Evolutionary conservation across 1,284 basidiomycete genomes (phyloP).

Genomic region (Irpex sp.): DNA sequence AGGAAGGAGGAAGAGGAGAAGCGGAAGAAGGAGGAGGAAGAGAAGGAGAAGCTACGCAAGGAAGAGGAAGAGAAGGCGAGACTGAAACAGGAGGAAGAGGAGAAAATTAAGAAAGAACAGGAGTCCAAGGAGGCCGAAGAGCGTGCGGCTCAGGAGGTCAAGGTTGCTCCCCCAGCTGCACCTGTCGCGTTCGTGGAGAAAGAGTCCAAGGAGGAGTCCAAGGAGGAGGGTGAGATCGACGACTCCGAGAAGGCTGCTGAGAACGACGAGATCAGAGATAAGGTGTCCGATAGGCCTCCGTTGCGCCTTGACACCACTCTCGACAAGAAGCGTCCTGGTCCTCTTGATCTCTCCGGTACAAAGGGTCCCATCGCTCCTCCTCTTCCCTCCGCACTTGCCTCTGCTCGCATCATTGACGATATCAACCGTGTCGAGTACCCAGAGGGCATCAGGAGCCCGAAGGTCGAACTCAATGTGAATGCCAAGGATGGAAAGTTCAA

Average conservation of each 20-base stretch:
- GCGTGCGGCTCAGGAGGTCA: slow-evolving; percentile 36
- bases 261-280: slow-evolving; percentile 27
- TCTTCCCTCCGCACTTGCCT: slow-evolving; percentile 65
- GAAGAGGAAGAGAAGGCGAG: slow-evolving; percentile 24
- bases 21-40: slow-evolving; percentile 30
- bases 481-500: slow-evolving; percentile 89
- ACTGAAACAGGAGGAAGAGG: slow-evolving; percentile 28
- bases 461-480: slow-evolving; percentile 81
- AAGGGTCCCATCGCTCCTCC: slow-evolving; percentile 41
- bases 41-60: slow-evolving; percentile 34
- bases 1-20: slow-evolving; percentile 26
- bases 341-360: slow-evolving; percentile 62
- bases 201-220: slow-evolving; percentile 22
- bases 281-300: slow-evolving; percentile 37
- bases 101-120: slow-evolving; percentile 27
- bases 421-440: slow-evolving; percentile 82
- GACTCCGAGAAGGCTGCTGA: slow-evolving; percentile 21
- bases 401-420: slow-evolving; percentile 82
- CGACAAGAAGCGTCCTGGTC: slow-evolving; percentile 60
- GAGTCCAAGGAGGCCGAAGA: slow-evolving; percentile 31
- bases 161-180: slow-evolving; percentile 30
- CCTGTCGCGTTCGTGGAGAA: slow-evolving; percentile 29
- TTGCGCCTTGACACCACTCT: slow-evolving; percentile 60
- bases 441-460: slow-evolving; percentile 80
- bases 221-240: slow-evolving; percentile 28